A percentile compares a stretch with the other conserved stretches of the same genome.
phyloP scores from a whole-genome alignment of 805 yeast species.

The Kregervanrija pseudodelftensis region DNA sequence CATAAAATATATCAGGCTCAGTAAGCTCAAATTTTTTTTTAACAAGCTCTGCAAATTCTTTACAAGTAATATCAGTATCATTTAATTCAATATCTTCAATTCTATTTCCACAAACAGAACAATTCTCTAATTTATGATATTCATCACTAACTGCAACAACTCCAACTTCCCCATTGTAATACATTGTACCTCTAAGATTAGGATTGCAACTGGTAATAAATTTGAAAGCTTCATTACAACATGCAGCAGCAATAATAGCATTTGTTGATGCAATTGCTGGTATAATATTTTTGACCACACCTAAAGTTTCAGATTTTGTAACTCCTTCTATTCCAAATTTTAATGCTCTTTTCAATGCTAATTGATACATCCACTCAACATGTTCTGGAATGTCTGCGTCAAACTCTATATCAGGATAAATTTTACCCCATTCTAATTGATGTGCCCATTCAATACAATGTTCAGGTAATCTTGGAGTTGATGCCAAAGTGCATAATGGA shows the following conservation, averaged over 20 bases:
- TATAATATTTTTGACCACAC: slow-evolving; percentile 84
- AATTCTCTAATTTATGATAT: slow-evolving; percentile 51
- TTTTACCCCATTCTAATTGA: slow-evolving; percentile 63
- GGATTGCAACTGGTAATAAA: slow-evolving; percentile 67
- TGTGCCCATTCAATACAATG: slow-evolving; percentile 92
- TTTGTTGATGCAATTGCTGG: slow-evolving; percentile 95
- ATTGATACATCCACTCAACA: slow-evolving; percentile 52
- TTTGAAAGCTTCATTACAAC: slow-evolving; percentile 82
- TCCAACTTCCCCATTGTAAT: slow-evolving; percentile 78
- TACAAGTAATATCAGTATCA: slow-evolving; percentile 6
- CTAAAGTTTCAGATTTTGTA: slow-evolving; percentile 63
- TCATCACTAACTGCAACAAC: slow-evolving; percentile 68
- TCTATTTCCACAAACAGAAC: slow-evolving; percentile 67
- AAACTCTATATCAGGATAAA: slow-evolving; percentile 38
- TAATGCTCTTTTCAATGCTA: slow-evolving; percentile 52
- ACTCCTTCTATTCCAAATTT: slow-evolving; percentile 70
- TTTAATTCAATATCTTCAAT: slow-evolving; percentile 13
- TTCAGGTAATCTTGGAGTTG: slow-evolving; percentile 89
- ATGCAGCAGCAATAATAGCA: slow-evolving; percentile 83
- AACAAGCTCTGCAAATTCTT: slow-evolving; percentile 12
- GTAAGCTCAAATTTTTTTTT: slow-evolving; percentile 9
- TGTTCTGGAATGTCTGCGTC: slow-evolving; percentile 67
- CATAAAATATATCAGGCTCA: slow-evolving; percentile 17
- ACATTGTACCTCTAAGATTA: slow-evolving; percentile 67
- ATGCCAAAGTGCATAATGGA: slow-evolving; percentile 91